Evolutionary conservation across 805 yeast species (phyloP).

Genomic region (Alloascoidea hylecoeti): DNA sequence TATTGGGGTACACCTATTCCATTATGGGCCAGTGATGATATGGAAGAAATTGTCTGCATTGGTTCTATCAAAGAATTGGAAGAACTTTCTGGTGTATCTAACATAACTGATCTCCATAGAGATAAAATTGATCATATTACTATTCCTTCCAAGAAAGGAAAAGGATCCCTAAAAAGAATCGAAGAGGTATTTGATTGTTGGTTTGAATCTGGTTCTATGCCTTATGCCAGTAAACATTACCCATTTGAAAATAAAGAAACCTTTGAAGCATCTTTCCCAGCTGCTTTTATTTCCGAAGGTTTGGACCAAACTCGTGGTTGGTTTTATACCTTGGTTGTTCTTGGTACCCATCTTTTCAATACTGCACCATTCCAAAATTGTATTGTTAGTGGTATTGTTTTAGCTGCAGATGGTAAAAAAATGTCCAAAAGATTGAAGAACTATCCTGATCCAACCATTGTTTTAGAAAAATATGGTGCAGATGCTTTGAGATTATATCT

Average conservation of each 20-base stretch:
- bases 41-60: constrained; percentile 82
- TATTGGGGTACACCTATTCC: constrained; percentile 99
- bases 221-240: constrained; percentile 91
- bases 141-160: constrained; percentile 84
- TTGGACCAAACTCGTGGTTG: constrained; percentile 99
- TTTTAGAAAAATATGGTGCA: constrained; percentile 86
- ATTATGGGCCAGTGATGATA: constrained; percentile 92
- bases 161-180: constrained; percentile 75
- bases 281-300: constrained; percentile 96
- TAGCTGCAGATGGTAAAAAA: constrained; percentile 97
- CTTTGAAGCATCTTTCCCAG: constrained; percentile 76
- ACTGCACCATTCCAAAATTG: constrained; percentile 91
- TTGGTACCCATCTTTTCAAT: constrained; percentile 89
- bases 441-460: constrained; percentile 86
- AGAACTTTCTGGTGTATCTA: constrained; percentile 67
- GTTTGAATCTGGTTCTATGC: constrained; percentile 99
- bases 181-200: constrained; percentile 99
- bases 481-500: constrained; percentile 93
- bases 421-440: constrained; percentile 98
- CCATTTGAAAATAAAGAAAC: constrained; percentile 79
- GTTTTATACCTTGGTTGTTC: constrained; percentile 93
- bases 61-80: constrained; percentile 84
- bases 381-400: constrained; percentile 89
- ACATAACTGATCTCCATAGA: constrained; percentile 87
- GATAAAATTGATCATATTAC: constrained; percentile 84